Evolutionary conservation across 31 red algal genomes (phyloP), one percentile per base, ranked within the genome.

Genomic region (Porphyra umbilicalis): DNA sequence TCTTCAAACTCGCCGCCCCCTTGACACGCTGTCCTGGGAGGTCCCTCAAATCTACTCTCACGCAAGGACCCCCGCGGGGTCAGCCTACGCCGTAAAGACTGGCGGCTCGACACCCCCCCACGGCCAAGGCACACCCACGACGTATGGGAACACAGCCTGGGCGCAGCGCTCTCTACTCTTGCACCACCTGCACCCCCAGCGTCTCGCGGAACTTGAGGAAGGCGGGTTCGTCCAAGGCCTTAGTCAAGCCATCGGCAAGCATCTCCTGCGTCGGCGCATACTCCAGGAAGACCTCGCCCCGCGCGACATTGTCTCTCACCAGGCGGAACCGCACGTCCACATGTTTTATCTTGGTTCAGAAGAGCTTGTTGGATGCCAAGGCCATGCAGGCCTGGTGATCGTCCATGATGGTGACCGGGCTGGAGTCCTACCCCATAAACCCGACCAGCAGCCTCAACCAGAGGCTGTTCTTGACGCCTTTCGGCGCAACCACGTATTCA

Each of bases 161-260:
- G n/a, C n/a, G n/a, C n/a, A n/a, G n/a, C n/a, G n/a, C n/a, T n/a
- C n/a, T n/a, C n/a, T n/a, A n/a, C n/a, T n/a, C n/a, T n/a, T n/a
- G n/a, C n/a, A n/a, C n/a, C n/a, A n/a, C n/a, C n/a, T n/a, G n/a
- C 71, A 75, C n/a, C 20, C 82, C 82, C 75, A 84, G 15, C 31
- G 9, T 36, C 42, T 84, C 35, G 32, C 31, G 36, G 75, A 84
- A 84, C 9, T 34, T 32, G 75, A 32, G 38, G 75, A 76, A 76
- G 36, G 36, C 57, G 35, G n/a, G 30, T 33, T 9, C 32, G 75
- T 35, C 32, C 31, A 84, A 35, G 35, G 34, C 36, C 25, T 84
- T 84, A 31, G 36, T 84, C 68, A 84, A 78, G 34, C 13, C 25
- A 20, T 84, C 82, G 34, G 75, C 82, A 76, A 84, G 7, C 82